phyloP scores from a whole-genome alignment of 176 grass and related monocot species.

The Metroxylon sagu region DNA sequence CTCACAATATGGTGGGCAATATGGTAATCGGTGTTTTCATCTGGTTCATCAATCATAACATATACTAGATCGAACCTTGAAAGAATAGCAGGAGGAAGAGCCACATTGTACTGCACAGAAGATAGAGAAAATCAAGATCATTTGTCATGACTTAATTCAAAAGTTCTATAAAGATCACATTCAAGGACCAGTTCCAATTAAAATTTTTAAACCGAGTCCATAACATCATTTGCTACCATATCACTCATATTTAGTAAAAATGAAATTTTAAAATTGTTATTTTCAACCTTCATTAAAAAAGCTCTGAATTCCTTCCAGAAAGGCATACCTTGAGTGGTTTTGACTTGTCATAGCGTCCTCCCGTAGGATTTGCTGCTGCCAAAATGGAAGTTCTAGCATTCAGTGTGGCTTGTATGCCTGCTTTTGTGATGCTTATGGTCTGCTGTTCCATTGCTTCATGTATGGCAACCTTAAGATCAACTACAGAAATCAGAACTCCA shows the following conservation, averaged over 20 bases:
- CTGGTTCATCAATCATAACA: conserved; percentile 89
- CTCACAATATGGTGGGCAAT: conserved; percentile 99
- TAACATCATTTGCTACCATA: no score
- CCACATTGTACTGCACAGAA: conserved; percentile 85
- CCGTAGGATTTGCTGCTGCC: conserved; percentile 92
- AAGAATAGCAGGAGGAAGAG: conserved; percentile 87
- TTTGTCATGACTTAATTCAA: not conserved
- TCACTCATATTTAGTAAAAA: no score
- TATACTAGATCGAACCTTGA: conserved; percentile 99
- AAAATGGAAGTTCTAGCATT: conserved; percentile 98
- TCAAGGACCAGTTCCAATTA: no score
- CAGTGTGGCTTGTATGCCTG: conserved; percentile 95
- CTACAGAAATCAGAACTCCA: conserved; percentile 13
- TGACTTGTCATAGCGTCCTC: conserved; percentile 88
- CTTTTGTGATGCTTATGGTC: conserved; percentile 99
- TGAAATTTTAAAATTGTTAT: no score
- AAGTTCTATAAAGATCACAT: not conserved
- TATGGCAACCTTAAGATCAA: conserved; percentile 84
- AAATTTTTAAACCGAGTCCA: no score
- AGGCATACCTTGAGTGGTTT: conserved; percentile 89
- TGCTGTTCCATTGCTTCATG: conserved; percentile 99
- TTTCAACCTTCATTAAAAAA: not conserved
- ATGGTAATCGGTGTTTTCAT: conserved; percentile 95
- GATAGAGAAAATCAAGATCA: not conserved
- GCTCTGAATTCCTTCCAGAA: not conserved